Percentiles rank a stretch among this genome's conserved stretches.
These are phyloP conservation scores for Rhizopus sp. DNA, from an alignment of 371 early-diverging fungal species.

Conservation along the genomic window DNA sequence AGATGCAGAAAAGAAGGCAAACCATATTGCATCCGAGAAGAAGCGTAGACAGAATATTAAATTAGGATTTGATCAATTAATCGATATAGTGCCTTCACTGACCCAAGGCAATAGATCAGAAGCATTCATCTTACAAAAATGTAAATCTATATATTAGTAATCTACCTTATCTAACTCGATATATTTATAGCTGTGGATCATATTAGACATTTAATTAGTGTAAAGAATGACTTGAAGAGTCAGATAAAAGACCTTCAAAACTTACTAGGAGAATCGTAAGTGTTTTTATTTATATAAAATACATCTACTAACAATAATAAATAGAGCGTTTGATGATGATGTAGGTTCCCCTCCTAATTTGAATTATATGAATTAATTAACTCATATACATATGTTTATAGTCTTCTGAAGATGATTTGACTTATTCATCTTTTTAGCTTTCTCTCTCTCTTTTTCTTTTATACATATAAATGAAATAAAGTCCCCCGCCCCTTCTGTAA, in stretches of 20 bases:
- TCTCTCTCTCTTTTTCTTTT: no score
- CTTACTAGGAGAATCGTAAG: conserved; percentile 46
- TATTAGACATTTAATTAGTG: conserved; percentile 40
- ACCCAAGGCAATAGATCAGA: conserved; percentile 63
- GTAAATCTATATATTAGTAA: conserved; percentile 27
- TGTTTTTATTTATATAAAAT: not conserved
- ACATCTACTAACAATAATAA: not conserved
- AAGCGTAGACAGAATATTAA: conserved; percentile 87
- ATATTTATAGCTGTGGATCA: conserved; percentile 42
- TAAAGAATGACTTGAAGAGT: conserved; percentile 43
- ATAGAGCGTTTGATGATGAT: conserved; percentile 34
- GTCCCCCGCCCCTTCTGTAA: no score
- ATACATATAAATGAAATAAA: no score
- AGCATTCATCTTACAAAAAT: conserved; percentile 62
- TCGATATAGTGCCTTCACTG: conserved; percentile 79
- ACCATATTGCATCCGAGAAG: conserved; percentile 94
- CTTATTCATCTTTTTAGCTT: conserved; percentile 25
- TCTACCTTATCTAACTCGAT: not conserved
- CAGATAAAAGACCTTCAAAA: conserved; percentile 40
- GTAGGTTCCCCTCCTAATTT: conserved; percentile 15
- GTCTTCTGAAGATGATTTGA: conserved; percentile 39
- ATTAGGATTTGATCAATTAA: conserved; percentile 80
- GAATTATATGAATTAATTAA: no score
- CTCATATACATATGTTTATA: conserved; percentile 2
- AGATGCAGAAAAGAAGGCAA: conserved; percentile 91